phyloP scores from a whole-genome alignment of 345 rosid species.

The Moricandia arvensis region DNA sequence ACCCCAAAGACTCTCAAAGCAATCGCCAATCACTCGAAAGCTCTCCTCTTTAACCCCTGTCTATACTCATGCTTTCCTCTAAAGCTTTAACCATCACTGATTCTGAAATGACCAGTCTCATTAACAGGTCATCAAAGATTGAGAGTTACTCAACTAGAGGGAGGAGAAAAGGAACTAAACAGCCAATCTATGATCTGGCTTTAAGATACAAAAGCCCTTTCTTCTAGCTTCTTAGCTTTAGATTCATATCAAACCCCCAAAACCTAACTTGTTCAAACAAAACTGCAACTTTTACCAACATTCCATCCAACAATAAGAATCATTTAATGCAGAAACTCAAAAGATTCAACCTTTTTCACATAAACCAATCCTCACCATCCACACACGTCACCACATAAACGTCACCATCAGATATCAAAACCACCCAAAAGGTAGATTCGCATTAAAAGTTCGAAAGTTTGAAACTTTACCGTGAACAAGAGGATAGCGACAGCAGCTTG shows the following conservation, averaged over 20 bases:
- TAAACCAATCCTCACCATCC: neutral
- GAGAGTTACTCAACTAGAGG: neutral
- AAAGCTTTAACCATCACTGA: neutral
- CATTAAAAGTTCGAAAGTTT: neutral
- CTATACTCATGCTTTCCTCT: neutral
- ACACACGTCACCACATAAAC: neutral
- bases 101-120: neutral
- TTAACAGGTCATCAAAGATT: neutral
- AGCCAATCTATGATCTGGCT: neutral
- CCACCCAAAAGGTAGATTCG: neutral
- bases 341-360: slow-evolving; percentile 3
- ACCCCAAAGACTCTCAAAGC: neutral
- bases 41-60: neutral
- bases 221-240: neutral
- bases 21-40: neutral
- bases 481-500: slow-evolving; percentile 79
- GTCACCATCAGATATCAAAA: neutral
- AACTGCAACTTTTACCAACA: neutral
- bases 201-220: neutral
- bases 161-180: neutral
- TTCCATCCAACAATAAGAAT: neutral
- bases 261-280: neutral
- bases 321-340: too few relatives aligned
- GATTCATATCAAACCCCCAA: neutral
- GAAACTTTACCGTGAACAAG: slow-evolving; percentile 56